A percentile compares a stretch with the other conserved stretches of the same genome.
Evolutionary conservation across 495 filamentous ascomycete species (phyloP).

Genomic region (Hypoxylon perforatum): DNA sequence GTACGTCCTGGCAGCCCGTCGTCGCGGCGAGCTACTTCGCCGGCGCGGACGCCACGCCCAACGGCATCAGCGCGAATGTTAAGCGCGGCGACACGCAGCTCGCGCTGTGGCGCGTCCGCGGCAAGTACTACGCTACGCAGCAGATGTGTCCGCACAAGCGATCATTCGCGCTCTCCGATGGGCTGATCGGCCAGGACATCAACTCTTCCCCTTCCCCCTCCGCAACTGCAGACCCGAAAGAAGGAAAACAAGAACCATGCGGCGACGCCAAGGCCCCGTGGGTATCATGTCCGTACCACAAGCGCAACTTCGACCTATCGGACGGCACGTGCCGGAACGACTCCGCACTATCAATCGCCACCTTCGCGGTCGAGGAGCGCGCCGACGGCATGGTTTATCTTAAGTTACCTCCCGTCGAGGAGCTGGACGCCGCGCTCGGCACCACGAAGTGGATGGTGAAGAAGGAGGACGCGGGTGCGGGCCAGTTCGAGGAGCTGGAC

Average conservation of each 20-base stretch:
- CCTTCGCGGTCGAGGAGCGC: constrained; percentile 83
- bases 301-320: constrained; percentile 86
- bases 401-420: constrained; percentile 85
- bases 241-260: constrained; percentile 40
- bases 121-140: constrained; percentile 88
- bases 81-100: constrained; percentile 94
- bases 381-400: constrained; percentile 86
- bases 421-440: constrained; percentile 84
- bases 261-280: constrained; percentile 68
- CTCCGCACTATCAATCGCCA: constrained; percentile 80
- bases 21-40: constrained; percentile 78
- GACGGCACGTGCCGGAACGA: constrained; percentile 84
- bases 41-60: constrained; percentile 69
- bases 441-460: constrained; percentile 86
- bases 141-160: constrained; percentile 99
- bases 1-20: constrained; percentile 85
- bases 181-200: constrained; percentile 81
- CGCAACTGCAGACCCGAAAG: background rate
- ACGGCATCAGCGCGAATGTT: constrained; percentile 75
- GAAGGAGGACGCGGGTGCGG: constrained; percentile 73
- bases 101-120: constrained; percentile 87
- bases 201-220: constrained; percentile 36
- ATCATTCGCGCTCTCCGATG: constrained; percentile 88
- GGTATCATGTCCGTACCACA: constrained; percentile 93
- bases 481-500: constrained; percentile 74